A percentile compares a stretch with the other conserved stretches of the same genome.
Conservation (phyloP, 1,284 basidiomycete species). For the Trichosporon ovoides region DNA sequence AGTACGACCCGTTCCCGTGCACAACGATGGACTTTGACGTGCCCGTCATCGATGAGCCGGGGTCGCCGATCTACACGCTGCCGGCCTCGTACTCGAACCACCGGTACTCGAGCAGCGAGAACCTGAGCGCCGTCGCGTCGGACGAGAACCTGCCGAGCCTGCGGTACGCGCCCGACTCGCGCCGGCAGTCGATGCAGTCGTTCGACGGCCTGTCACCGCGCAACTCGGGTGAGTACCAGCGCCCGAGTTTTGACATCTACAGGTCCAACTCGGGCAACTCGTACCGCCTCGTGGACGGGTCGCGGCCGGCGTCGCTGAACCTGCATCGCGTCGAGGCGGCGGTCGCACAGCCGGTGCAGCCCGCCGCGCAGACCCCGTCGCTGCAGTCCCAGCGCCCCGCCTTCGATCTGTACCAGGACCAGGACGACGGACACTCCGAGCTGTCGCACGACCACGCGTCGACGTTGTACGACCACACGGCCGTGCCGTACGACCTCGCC, state of each 20-base stretch:
- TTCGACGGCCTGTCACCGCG: background rate
- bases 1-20: background rate
- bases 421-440: background rate
- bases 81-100: background rate
- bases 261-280: constrained; percentile 1
- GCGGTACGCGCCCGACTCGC: background rate
- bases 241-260: constrained; percentile 4
- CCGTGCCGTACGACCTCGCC: background rate
- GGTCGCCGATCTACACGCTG: constrained; percentile 2
- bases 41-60: background rate
- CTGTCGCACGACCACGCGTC: background rate
- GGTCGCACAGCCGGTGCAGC: background rate
- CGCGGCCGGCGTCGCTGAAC: background rate
- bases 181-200: background rate
- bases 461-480: background rate
- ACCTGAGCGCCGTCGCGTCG: background rate
- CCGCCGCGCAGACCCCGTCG: background rate
- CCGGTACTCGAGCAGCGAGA: background rate
- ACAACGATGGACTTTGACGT: constrained; percentile 3
- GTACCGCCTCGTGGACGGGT: background rate
- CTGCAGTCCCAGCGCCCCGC: background rate
- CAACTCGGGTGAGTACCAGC: background rate
- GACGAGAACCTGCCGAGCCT: background rate
- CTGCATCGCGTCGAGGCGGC: background rate
- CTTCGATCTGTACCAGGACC: background rate